Evolutionary conservation across 2,329 filamentous ascomycete species (phyloP).

Genomic region (Alternaria longipes): DNA sequence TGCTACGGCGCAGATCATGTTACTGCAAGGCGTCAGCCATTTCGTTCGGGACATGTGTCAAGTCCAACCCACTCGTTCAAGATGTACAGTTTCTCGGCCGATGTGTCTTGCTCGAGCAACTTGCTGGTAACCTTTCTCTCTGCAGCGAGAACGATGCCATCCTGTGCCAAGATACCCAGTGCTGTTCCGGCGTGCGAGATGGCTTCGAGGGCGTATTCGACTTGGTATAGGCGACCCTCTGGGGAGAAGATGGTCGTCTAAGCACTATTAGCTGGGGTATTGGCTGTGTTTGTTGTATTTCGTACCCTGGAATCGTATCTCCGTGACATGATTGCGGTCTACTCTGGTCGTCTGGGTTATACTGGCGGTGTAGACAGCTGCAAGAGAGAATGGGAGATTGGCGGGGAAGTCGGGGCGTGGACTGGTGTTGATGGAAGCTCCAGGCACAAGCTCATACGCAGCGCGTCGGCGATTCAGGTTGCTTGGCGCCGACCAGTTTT

Average conservation of each 20-base stretch:
- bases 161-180: constrained; percentile 94
- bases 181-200: constrained; percentile 98
- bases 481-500: constrained; percentile 46
- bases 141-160: constrained; percentile 97
- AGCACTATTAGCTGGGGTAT: constrained; percentile 33
- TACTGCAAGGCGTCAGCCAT: constrained; percentile 64
- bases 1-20: constrained; percentile 99
- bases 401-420: constrained; percentile 36
- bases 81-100: constrained; percentile 99
- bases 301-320: constrained; percentile 96
- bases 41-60: neutral
- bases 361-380: constrained; percentile 17
- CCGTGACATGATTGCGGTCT: constrained; percentile 76
- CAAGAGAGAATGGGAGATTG: constrained; percentile 25
- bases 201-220: constrained; percentile 98
- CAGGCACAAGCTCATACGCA: constrained; percentile 48
- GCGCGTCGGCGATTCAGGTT: constrained; percentile 41
- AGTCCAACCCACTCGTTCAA: constrained; percentile 83
- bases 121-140: constrained; percentile 99
- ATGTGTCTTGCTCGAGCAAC: constrained; percentile 98
- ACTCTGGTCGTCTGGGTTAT: constrained; percentile 6
- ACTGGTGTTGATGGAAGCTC: constrained; percentile 47
- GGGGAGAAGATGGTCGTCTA: constrained; percentile 99
- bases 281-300: constrained; percentile 27
- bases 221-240: constrained; percentile 97